phyloP scores from a whole-genome alignment of 352 stramenopile genomes.

The Globisporangium lucens region DNA sequence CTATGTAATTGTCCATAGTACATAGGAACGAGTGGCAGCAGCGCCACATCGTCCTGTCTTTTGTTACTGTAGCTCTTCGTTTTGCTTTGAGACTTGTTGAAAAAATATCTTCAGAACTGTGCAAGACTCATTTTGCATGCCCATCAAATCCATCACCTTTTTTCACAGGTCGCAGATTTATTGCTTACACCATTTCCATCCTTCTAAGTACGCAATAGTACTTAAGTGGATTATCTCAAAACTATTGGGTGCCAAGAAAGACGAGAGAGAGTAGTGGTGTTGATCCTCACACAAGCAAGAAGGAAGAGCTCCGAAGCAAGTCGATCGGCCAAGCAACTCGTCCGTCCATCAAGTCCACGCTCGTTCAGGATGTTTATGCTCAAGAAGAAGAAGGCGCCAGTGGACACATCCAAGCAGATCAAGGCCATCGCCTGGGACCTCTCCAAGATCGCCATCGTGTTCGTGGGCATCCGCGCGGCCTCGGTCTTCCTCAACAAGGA shows the following conservation, averaged over 20 bases:
- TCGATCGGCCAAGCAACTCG: neutral
- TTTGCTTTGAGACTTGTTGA: neutral
- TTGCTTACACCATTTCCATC: neutral
- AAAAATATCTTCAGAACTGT: neutral
- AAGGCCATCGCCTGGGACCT: conserved; percentile 74
- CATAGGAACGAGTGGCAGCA: neutral
- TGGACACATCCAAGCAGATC: conserved; percentile 73
- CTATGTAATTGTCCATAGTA: neutral
- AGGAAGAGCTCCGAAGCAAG: conserved; percentile 6
- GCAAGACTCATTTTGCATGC: neutral
- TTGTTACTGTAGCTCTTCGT: neutral
- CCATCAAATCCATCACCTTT: neutral
- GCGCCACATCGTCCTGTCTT: neutral
- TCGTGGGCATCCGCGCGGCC: conserved; percentile 68
- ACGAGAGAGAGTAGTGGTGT: neutral
- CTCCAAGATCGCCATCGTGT: conserved; percentile 70
- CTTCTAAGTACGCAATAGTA: conserved; percentile 1
- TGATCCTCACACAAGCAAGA: neutral
- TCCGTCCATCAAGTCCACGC: neutral
- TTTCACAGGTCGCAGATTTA: conserved; percentile 14
- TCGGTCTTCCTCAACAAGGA: conserved; percentile 73
- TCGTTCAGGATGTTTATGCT: conserved; percentile 71
- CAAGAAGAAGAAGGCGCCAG: conserved; percentile 87
- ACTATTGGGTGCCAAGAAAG: conserved; percentile 12
- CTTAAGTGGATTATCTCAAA: conserved; percentile 4